Percentiles rank a stretch among this genome's conserved stretches.
Evolutionary conservation across 768 basidiomycete genomes (phyloP).

Genomic region (Leucocoprinus leucothites): DNA sequence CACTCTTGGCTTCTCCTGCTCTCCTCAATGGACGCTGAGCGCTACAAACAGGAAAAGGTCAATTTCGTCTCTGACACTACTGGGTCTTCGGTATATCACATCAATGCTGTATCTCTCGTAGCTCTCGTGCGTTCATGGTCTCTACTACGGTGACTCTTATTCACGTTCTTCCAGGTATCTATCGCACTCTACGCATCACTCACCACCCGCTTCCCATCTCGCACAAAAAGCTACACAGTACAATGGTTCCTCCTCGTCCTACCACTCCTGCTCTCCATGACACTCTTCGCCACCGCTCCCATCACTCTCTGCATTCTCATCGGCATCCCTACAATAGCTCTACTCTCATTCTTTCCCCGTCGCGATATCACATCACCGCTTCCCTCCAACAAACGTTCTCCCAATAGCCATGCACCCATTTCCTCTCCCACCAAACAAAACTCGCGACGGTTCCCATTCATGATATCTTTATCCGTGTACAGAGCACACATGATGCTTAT

Average conservation of each 20-base stretch:
- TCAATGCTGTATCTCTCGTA: constrained; percentile 61
- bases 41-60: constrained; percentile 79
- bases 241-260: constrained; percentile 68
- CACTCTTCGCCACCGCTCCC: constrained; percentile 64
- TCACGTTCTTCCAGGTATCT: constrained; percentile 46
- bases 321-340: constrained; percentile 34
- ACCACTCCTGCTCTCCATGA: constrained; percentile 82
- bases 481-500: constrained; percentile 94
- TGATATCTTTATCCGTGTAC: constrained; percentile 83
- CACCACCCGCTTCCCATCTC: constrained; percentile 43
- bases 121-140: constrained; percentile 26
- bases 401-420: constrained; percentile 17
- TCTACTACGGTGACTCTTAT: background rate
- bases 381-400: constrained; percentile 37
- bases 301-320: constrained; percentile 47
- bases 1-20: no score
- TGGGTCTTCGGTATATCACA: constrained; percentile 65
- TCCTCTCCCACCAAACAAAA: no score
- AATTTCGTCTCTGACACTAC: constrained; percentile 73
- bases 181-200: constrained; percentile 67
- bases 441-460: constrained; percentile 31
- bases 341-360: constrained; percentile 42
- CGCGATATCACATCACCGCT: constrained; percentile 46
- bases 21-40: background rate
- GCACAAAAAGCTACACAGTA: constrained; percentile 32